These are phyloP conservation scores for Colletotrichum siamense DNA, from an alignment of 2,329 filamentous ascomycete species.

Conservation along the genomic window DNA sequence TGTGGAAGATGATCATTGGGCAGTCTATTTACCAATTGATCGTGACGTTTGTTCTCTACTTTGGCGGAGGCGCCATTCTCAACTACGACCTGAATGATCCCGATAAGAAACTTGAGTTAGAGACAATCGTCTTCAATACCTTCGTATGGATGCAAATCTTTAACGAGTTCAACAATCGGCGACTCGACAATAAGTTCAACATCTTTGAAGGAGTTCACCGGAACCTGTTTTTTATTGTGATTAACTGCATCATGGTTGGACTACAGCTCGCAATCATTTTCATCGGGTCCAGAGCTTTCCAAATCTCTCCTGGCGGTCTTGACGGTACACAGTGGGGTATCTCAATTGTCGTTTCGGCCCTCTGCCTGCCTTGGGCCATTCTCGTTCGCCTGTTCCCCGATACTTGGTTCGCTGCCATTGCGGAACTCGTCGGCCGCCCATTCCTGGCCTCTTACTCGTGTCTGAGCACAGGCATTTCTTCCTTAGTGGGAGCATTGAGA, in stretches of 20 bases:
- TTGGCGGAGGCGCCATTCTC: constrained; percentile 1
- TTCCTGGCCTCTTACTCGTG: background rate
- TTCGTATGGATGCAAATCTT: constrained; percentile 87
- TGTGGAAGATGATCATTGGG: constrained; percentile 70
- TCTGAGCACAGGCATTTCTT: background rate
- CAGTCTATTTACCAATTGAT: constrained; percentile 66
- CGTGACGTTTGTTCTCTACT: constrained; percentile 49
- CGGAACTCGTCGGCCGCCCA: background rate
- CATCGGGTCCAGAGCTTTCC: constrained; percentile 60
- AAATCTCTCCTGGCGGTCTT: constrained; percentile 28
- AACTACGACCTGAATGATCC: background rate
- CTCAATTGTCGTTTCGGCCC: constrained; percentile 49
- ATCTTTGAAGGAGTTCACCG: constrained; percentile 39
- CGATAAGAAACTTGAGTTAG: constrained; percentile 42
- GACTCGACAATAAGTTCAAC: constrained; percentile 62
- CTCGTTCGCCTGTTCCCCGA: constrained; percentile 57
- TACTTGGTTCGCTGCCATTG: background rate
- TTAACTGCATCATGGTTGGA: constrained; percentile 62
- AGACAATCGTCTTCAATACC: constrained; percentile 82
- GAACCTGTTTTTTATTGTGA: constrained; percentile 63
- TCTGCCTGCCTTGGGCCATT: constrained; percentile 56
- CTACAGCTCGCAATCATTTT: constrained; percentile 64
- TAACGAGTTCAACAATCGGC: constrained; percentile 70
- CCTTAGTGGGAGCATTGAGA: background rate
- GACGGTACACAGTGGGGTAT: constrained; percentile 60